phyloP scores from a whole-genome alignment of 306 rosid genomes.

The Elaeagnus macrophylla region DNA sequence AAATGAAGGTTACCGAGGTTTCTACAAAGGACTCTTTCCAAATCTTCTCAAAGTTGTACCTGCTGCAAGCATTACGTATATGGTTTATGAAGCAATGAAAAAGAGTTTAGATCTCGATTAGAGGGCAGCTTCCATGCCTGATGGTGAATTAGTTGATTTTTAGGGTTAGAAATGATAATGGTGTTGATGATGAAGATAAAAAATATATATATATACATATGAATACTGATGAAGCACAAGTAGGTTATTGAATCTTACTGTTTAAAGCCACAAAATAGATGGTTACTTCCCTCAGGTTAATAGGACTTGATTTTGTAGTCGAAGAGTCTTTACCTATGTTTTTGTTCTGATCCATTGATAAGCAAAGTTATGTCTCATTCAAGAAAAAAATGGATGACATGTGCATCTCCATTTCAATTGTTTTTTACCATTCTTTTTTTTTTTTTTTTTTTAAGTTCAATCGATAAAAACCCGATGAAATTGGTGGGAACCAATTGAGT shows the following conservation, averaged over 20 bases:
- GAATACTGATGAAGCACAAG: constrained; percentile 22
- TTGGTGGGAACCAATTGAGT: no score
- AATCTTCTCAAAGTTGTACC: constrained; percentile 92
- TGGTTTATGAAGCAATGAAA: constrained; percentile 85
- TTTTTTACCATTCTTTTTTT: no score
- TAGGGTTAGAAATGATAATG: constrained; percentile 22
- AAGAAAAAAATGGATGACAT: no score
- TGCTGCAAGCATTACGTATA: constrained; percentile 83
- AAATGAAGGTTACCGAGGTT: constrained; percentile 67
- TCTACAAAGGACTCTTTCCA: constrained; percentile 92
- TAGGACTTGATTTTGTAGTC: constrained; percentile 52
- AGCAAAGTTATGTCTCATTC: neutral
- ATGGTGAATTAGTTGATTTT: constrained; percentile 22
- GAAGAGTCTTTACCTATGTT: constrained; percentile 26
- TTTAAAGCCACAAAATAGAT: constrained; percentile 13
- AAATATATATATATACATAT: no score
- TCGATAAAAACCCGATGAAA: no score
- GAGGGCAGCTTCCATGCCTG: constrained; percentile 8
- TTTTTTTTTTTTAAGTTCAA: no score
- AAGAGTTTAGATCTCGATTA: constrained; percentile 75
- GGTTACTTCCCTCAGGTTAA: constrained; percentile 28
- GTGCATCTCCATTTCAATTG: no score
- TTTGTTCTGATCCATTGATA: neutral
- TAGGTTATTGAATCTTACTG: constrained; percentile 22
- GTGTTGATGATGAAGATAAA: constrained; percentile 24